Base-by-base conservation (phyloP, 345 rosid genomes). In the Moricandia moricandioides region DNA sequence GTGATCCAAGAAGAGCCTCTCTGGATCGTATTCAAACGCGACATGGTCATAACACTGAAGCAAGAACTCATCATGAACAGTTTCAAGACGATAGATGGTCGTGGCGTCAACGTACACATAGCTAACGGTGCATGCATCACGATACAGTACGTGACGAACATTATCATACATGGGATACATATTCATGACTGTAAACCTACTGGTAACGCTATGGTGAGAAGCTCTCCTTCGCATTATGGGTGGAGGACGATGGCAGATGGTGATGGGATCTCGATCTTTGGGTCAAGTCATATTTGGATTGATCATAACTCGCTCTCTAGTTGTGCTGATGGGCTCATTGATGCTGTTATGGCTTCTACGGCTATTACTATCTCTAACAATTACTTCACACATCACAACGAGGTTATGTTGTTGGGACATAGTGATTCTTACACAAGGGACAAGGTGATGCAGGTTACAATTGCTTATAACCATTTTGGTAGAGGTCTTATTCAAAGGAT, bases 401-500 rank as follows among this genome's bases (percentile, higher is more conserved):
- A 91, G 88, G 99, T 92, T 65, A 96, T 96, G 96, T 81, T 96
- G 37, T 72, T 96, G 84, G 99, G 99, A 7, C 99, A 96, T 67
- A 96, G 99, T 75, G 99, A 96, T 75, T 88, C 99, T 0, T 92
- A 91, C 67, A 83, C 85, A 1, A 89, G 91, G 73, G 99, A 96
- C 79, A 96, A 85, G 88, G 84, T 69, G 55, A 96, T 96, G 99
- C 98, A 92, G 71, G 99, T 88, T 47, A 96, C 99, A 51, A 91
- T 96, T 51, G 90, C 99, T 54, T 96, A 96, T 82, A 96, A 96
- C 86, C 99, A 96, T 82, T 96, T 96, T 35, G 98, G 99, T 11
- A 96, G 93, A 73, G 99, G 99, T 74, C 98, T 96, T 49, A 86
- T 96, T 74, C 99, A 96, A 81, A 86, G 99, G 81, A 96, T 92